These are phyloP conservation scores for Trifolium dubium DNA, from an alignment of 306 rosid species.

Conservation along the genomic window DNA sequence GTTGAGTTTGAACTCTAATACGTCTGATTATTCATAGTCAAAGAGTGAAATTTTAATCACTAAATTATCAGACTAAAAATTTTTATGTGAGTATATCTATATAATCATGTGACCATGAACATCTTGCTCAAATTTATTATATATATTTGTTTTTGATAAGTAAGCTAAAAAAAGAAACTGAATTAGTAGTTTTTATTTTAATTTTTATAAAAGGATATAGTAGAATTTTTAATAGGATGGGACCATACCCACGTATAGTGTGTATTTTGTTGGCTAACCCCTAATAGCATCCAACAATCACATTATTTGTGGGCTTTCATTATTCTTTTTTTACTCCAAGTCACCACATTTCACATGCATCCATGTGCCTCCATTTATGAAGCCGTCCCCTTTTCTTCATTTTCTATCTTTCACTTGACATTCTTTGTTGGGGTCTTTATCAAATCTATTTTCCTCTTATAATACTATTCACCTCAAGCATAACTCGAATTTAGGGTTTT, in stretches of 20 bases:
- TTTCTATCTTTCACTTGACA: neutral
- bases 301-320: neutral
- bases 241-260: neutral
- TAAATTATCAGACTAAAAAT: no score
- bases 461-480: neutral
- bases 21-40: no score
- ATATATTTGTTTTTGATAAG: no score
- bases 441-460: slow-evolving; percentile 20
- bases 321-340: neutral
- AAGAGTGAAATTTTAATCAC: no score
- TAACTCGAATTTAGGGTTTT: neutral
- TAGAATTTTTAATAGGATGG: neutral
- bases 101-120: no score
- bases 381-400: slow-evolving; percentile 31
- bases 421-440: neutral
- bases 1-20: no score
- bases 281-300: neutral
- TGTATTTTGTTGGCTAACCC: neutral
- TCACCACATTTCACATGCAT: slow-evolving; percentile 62
- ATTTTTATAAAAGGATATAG: no score
- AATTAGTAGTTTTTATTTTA: no score
- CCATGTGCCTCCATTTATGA: slow-evolving; percentile 73
- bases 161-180: no score
- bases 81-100: no score
- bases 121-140: no score